Evolutionary conservation across 192 early-diverging fungal genomes (phyloP), one percentile per base, ranked within the genome.

Genomic region (Coemansia sp.): DNA sequence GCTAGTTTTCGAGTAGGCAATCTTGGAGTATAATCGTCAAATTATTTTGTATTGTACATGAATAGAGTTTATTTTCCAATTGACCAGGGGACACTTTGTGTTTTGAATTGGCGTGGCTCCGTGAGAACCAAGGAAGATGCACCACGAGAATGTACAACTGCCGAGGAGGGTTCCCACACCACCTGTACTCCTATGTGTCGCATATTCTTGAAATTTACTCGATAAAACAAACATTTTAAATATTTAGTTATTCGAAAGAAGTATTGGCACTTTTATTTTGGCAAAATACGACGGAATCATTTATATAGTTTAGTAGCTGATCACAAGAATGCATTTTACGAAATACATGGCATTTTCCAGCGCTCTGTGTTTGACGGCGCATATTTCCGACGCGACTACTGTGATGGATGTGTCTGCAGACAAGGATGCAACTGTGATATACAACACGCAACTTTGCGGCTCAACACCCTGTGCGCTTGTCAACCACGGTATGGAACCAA

Each of bases 381-480:
- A 40, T 40, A 40, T 15, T 13, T 8, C 39, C 9, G 16, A 13
- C 16, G 39, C 39, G 16, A 15, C 39, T 3, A 40, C 39, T 40
- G 39, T 40, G 39, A 8, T 40, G 16, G 37, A 57, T 9, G 39
- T 58, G 29, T 33, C 5, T 18, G 62, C 63, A 4, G 35, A 40
- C 63, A 71, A 71, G 63, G 69, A 71, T 25, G 40, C 69, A 34
- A 65, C 69, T 0, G 58, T 71, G 9, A 58, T 60, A 0, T 65
- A 61, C 45, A 71, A 61, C 51, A 42, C 51, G 2, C 4, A 28
- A 2, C 48, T 49, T 21, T 71, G 69, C 51, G 69, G 69, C 29
- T 43, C 63, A 26, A 65, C 69, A 4, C 58, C 51, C 0, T 71
- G 69, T 26, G 63, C 69, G 18, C 49, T 65, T 7, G 59, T 71